A percentile compares a stretch with the other conserved stretches of the same genome.
phyloP scores from a whole-genome alignment of 371 early-diverging fungal species.

The Conidiobolus incongruus region DNA sequence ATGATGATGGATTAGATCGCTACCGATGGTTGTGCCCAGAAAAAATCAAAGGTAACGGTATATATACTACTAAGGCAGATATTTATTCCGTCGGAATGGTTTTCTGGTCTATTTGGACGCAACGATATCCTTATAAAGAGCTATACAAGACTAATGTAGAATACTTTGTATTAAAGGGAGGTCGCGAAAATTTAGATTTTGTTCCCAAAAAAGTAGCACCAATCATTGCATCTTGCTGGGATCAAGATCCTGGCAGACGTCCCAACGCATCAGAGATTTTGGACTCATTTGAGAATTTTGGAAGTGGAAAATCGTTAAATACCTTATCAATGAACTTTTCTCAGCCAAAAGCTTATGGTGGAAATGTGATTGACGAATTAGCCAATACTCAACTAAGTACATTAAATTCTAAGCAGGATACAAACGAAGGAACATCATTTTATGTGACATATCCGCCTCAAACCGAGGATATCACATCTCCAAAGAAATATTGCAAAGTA shows the following conservation, averaged over 20 bases:
- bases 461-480: too few species aligned
- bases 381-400: background rate
- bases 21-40: conserved; percentile 14
- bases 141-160: background rate
- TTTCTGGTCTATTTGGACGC: conserved; percentile 2
- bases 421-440: background rate
- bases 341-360: background rate
- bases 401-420: background rate
- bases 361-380: too few species aligned
- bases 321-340: background rate
- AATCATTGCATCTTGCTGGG: background rate
- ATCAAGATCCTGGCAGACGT: background rate
- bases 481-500: too few species aligned
- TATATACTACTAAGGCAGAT: background rate
- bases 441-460: background rate
- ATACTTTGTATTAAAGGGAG: background rate
- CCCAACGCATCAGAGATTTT: background rate
- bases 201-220: background rate
- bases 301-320: too few species aligned
- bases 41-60: conserved; percentile 5
- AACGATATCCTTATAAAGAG: background rate
- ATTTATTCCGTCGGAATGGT: conserved; percentile 1
- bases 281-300: too few species aligned
- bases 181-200: background rate
- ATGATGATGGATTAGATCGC: conserved; percentile 12